Evolutionary conservation across 306 rosid species (phyloP).

Genomic region (Cyamopsis tetragonoloba): DNA sequence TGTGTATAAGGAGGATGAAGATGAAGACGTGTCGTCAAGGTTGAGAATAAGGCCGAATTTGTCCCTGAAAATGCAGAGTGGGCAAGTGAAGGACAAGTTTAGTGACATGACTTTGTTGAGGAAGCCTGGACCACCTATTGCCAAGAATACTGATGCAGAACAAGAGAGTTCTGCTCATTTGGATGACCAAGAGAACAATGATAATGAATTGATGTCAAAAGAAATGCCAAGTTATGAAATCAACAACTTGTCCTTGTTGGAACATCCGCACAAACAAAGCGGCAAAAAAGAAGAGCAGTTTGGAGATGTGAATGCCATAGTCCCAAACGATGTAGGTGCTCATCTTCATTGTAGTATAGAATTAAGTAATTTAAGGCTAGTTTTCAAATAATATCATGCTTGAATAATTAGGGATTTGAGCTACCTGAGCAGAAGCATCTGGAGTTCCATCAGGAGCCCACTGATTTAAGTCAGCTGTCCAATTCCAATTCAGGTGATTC

Average conservation of each 20-base stretch:
- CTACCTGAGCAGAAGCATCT: constrained; percentile 37
- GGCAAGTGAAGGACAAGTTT: constrained; percentile 51
- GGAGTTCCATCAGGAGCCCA: constrained; percentile 33
- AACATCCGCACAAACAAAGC: constrained; percentile 42
- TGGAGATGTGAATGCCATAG: constrained; percentile 26
- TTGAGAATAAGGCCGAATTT: constrained; percentile 73
- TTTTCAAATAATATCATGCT: constrained; percentile 27
- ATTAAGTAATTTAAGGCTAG: neutral
- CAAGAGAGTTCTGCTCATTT: constrained; percentile 31
- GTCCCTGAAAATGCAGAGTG: constrained; percentile 48
- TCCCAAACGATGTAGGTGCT: constrained; percentile 41
- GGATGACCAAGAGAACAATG: constrained; percentile 28
- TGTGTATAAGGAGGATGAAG: constrained; percentile 42
- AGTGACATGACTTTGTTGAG: constrained; percentile 79
- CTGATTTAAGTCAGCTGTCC: constrained; percentile 35
- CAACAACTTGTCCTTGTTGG: constrained; percentile 41
- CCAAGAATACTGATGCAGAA: constrained; percentile 20
- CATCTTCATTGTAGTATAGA: constrained; percentile 22
- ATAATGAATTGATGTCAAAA: constrained; percentile 27
- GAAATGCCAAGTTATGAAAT: constrained; percentile 35
- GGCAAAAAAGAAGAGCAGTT: constrained; percentile 5
- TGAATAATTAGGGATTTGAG: constrained; percentile 53
- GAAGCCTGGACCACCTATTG: constrained; percentile 57
- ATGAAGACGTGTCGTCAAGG: constrained; percentile 38
- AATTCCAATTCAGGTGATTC: constrained; percentile 40